Evolutionary conservation across 192 early-diverging fungal species (phyloP).

Genomic region (Podila epicladia): DNA sequence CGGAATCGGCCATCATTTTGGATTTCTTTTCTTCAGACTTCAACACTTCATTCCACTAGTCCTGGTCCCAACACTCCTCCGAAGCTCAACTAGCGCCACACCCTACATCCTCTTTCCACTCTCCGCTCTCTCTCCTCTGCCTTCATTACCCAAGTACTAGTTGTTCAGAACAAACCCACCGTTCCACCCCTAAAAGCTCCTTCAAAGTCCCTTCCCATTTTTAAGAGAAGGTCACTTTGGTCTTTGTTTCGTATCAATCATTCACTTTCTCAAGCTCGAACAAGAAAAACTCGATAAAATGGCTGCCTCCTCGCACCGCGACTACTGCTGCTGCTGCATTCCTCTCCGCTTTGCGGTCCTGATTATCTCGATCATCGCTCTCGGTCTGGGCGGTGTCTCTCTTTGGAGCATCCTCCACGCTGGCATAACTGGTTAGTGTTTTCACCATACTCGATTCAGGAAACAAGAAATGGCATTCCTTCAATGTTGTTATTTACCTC

Average conservation of each 20-base stretch:
- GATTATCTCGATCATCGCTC: conserved; percentile 22
- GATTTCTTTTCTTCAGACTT: no score
- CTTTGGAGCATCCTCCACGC: conserved; percentile 16
- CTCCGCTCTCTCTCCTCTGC: no score
- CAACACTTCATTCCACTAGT: no score
- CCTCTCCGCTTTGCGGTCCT: conserved; percentile 36
- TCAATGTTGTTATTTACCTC: background rate
- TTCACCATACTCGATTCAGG: background rate
- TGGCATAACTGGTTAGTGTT: conserved; percentile 10
- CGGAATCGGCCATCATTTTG: no score
- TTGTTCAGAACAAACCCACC: no score
- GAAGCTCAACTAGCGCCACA: no score
- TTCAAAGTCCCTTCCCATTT: no score
- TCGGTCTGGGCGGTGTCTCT: conserved; percentile 26
- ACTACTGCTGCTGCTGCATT: conserved; percentile 47
- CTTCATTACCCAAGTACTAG: no score
- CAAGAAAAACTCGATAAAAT: background rate
- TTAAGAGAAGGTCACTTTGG: background rate
- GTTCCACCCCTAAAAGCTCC: no score
- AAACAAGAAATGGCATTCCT: background rate
- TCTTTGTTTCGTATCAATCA: background rate
- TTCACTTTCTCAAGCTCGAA: conserved; percentile 3
- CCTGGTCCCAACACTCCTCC: no score
- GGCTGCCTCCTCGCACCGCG: conserved; percentile 7
- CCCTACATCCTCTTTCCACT: no score